Evolutionary conservation across 306 rosid species (phyloP).

Genomic region (Dryas drummondii): DNA sequence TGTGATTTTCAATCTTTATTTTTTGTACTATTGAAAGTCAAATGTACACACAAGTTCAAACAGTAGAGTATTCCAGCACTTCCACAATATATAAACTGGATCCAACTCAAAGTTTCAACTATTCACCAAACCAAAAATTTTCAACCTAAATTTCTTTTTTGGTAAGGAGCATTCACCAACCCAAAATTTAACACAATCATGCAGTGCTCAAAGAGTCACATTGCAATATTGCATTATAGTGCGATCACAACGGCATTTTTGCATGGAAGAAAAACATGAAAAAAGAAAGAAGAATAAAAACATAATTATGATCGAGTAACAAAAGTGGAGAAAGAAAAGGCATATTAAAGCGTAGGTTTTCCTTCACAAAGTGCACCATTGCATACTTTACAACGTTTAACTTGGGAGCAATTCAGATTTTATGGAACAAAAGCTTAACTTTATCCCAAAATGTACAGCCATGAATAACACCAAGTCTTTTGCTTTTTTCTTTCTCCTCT

Average conservation of each 20-base stretch:
- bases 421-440: constrained; percentile 13
- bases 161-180: too few relatives aligned
- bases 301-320: constrained; percentile 26
- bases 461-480: constrained; percentile 37
- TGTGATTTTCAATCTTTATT: too few relatives aligned
- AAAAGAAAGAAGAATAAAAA: constrained; percentile 19
- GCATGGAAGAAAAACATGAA: neutral
- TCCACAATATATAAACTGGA: neutral
- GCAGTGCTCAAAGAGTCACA: neutral
- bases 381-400: constrained; percentile 24
- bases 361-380: constrained; percentile 18
- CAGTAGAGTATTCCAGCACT: neutral
- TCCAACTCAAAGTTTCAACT: too few relatives aligned
- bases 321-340: constrained; percentile 18
- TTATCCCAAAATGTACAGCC: constrained; percentile 14
- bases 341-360: constrained; percentile 12
- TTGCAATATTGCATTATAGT: neutral
- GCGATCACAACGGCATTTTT: constrained; percentile 1
- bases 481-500: neutral
- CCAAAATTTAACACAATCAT: neutral
- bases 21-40: too few relatives aligned
- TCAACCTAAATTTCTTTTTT: too few relatives aligned
- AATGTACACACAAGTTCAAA: too few relatives aligned
- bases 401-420: constrained; percentile 23
- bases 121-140: too few relatives aligned